Base-by-base conservation (phyloP, 75 land plant species). In the Picea sitchensis region DNA sequence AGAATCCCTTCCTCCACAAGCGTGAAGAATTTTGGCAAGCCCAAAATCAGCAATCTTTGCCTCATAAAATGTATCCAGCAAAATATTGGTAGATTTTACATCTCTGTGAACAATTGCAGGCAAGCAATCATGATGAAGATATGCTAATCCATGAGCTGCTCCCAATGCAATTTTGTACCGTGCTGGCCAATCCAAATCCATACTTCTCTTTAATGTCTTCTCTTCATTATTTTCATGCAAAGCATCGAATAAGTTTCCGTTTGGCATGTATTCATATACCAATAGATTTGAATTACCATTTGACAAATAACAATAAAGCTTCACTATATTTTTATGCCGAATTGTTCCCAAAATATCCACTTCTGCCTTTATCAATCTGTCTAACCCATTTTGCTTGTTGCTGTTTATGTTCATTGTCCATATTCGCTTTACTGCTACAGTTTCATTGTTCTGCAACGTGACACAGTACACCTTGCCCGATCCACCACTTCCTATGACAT, bases 41-140 rank as follows among this genome's bases (percentile, higher is more conserved):
- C 94, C 94, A 71, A 90, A 92, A 79, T 92, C 94, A 18, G 92
- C 93, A 62, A 95, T 84, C 69, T 84, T 79, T 20, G 98, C 91
- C 85, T 95, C 88, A 59, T 88, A 81, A 31, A 61, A 61, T 58
- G 86, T 87, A 77, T 95, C 98, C 64, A 95, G 83, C 76, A 95
- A 81, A 14, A 95, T 93, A 79, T 93, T 93, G 69, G 86, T 93
- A 41, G 92, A 88, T 79, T 95, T 95, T 44, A 95, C 87, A 64
- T 95, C 96, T 7, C 93, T 79, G 79, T 93, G 98, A 44, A 95
- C 81, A 41, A 95, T 86, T 17, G 90, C 83, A 31, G 90, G 80
- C 5, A 68, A 82, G 75, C 89, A 91, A 21, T 91, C 93, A 62
- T 94, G 93, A 79, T 95, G 98, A 44, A 95, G 84, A 77, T 95